phyloP scores from a whole-genome alignment of 495 filamentous ascomycete species.

The Astrothelium subdiscretum region DNA sequence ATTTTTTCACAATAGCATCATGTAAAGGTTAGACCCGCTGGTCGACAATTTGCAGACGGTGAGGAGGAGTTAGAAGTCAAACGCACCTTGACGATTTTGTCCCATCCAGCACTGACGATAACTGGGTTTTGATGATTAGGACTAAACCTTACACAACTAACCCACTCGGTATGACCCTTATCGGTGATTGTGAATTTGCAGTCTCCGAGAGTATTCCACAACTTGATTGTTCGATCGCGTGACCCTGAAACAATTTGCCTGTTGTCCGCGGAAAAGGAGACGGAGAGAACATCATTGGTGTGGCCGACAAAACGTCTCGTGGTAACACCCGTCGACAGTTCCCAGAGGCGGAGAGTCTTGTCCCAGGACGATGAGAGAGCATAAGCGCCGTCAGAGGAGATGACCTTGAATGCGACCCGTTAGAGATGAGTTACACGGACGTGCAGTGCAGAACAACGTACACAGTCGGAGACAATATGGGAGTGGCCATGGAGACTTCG shows the following conservation, averaged over 20 bases:
- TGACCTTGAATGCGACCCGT: constrained; percentile 52
- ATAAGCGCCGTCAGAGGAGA: constrained; percentile 99
- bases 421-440: neutral
- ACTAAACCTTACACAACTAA: constrained; percentile 98
- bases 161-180: constrained; percentile 99
- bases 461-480: constrained; percentile 99
- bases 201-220: constrained; percentile 99
- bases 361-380: constrained; percentile 98
- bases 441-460: constrained; percentile 40
- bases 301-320: constrained; percentile 98
- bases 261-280: constrained; percentile 99
- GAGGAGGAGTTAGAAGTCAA: constrained; percentile 8
- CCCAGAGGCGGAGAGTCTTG: constrained; percentile 99
- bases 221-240: constrained; percentile 96
- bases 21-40: constrained; percentile 32
- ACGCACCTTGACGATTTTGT: constrained; percentile 99
- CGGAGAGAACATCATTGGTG: constrained; percentile 98
- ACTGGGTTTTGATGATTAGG: constrained; percentile 99
- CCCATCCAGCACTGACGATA: constrained; percentile 97
- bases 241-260: constrained; percentile 99
- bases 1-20: constrained; percentile 74
- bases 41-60: constrained; percentile 1
- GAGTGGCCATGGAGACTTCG: constrained; percentile 96
- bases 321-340: constrained; percentile 90
- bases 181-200: constrained; percentile 99